Conservation (phyloP, 2,329 filamentous ascomycete genomes). For the Ceratocystis variospora region DNA sequence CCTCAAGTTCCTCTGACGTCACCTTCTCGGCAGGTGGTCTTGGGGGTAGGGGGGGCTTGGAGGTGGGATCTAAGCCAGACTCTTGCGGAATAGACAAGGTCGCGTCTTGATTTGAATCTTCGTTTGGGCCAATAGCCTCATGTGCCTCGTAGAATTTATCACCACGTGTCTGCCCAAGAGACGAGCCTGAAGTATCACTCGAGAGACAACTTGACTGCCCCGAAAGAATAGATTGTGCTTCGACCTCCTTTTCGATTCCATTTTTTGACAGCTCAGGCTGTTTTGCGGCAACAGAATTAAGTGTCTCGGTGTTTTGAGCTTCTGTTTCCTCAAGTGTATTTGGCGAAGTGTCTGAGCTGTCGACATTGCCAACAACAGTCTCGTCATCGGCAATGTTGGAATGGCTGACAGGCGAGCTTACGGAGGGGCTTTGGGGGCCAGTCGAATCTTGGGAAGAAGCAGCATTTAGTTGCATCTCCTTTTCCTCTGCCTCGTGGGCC, state of each 20-base stretch:
- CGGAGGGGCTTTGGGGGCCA: neutral
- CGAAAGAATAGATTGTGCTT: conserved; percentile 9
- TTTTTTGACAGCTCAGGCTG: conserved; percentile 12
- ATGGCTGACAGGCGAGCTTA: neutral
- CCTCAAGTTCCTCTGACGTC: neutral
- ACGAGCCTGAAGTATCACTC: conserved; percentile 12
- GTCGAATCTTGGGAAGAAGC: neutral
- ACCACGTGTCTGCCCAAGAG: neutral
- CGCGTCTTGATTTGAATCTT: neutral
- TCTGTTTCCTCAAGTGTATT: neutral
- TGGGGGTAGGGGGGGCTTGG: neutral
- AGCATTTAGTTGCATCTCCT: neutral
- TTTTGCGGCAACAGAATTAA: neutral
- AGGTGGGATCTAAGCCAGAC: neutral
- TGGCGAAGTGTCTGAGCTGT: neutral
- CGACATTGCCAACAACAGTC: neutral
- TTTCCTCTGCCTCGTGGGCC: conserved; percentile 22
- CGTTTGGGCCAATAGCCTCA: conserved; percentile 7
- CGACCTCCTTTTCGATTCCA: neutral
- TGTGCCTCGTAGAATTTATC: conserved; percentile 12
- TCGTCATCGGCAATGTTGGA: neutral
- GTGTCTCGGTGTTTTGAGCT: neutral
- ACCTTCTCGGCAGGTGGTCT: neutral
- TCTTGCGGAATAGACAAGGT: neutral
- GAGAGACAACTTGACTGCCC: conserved; percentile 16